Evolutionary conservation across 2,329 filamentous ascomycete genomes (phyloP), one percentile per base, ranked within the genome.

Genomic region (Fusarium abutilonis): DNA sequence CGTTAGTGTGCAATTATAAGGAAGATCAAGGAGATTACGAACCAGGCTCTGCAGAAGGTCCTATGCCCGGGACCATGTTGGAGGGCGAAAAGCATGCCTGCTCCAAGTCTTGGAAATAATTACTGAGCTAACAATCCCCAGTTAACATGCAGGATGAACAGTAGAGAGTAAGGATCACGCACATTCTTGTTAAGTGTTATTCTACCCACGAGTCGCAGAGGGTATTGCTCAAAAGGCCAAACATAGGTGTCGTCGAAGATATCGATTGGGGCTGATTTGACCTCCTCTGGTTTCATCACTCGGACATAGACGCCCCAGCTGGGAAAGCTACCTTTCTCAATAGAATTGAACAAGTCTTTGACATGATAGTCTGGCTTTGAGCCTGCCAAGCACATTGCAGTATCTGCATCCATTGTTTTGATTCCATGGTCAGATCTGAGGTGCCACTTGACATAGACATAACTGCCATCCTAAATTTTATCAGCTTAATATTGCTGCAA

Each of bases 61-160:
- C 86, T 48, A 88, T 80, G 5, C 88, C 88, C 0, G 87, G 87
- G 0, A 90, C 86, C 75, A 90, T 79, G 58, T 83, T 86, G 0
- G 83, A 85, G 0, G 88, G 88, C 0, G 84, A 86, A 70, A 90
- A 91, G 2, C 85, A 84, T 0, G 84, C 83, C 73, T 90, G 87
- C 71, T 91, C 88, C 52, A 89, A 84, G 66, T 92, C 89, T 52
- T 83, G 80, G 68, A 90, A 89, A 77, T 89, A 90, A 75, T 91
- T 90, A 50, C 83, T 75, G 1, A 65, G 63, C 66, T 68, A 3
- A n/a, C 8, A 1, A 15, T 1, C 3, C 5, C 3, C 6, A 1
- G 4, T 46, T 13, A 31, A 32, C 0, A 1, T 10, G 1, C 2
- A 0, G 2, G 1, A 10, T 0, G 7, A 6, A 6, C 1, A 23